phyloP scores from a whole-genome alignment of 306 rosid genomes.

The Vigna trinervia region DNA sequence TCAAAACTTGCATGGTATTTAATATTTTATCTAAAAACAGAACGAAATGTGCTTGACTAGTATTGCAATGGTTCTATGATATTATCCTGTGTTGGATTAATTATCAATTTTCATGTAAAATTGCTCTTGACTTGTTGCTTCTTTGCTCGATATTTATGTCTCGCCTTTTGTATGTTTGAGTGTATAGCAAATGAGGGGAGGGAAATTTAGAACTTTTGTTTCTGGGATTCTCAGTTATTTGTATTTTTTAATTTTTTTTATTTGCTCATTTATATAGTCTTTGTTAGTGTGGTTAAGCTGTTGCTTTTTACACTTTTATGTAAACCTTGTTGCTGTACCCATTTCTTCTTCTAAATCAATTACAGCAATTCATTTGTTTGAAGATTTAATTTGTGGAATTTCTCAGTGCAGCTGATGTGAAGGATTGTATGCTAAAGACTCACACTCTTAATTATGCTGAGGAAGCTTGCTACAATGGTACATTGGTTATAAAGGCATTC shows the following conservation, averaged over 20 bases:
- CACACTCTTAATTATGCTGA: slow-evolving; percentile 74
- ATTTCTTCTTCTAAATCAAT: slow-evolving; percentile 30
- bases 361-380: slow-evolving; percentile 29
- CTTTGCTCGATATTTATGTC: slow-evolving; percentile 32
- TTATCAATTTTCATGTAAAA: background rate
- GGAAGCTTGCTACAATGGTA: slow-evolving; percentile 82
- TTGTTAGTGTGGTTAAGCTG: slow-evolving; percentile 1
- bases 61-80: slow-evolving; percentile 15
- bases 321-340: slow-evolving; percentile 9
- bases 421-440: slow-evolving; percentile 70
- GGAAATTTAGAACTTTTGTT: background rate
- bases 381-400: slow-evolving; percentile 50
- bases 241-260: background rate
- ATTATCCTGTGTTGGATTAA: slow-evolving; percentile 20
- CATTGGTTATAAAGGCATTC: slow-evolving; percentile 74
- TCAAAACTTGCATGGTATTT: background rate
- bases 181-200: background rate
- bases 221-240: background rate
- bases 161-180: background rate
- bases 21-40: slow-evolving; percentile 19
- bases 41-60: slow-evolving; percentile 19
- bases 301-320: slow-evolving; percentile 13
- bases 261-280: background rate
- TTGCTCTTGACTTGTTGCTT: slow-evolving; percentile 7
- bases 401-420: slow-evolving; percentile 92